These are phyloP conservation scores for Terana coerulea DNA, from an alignment of 768 basidiomycete genomes.

Conservation along the genomic window DNA sequence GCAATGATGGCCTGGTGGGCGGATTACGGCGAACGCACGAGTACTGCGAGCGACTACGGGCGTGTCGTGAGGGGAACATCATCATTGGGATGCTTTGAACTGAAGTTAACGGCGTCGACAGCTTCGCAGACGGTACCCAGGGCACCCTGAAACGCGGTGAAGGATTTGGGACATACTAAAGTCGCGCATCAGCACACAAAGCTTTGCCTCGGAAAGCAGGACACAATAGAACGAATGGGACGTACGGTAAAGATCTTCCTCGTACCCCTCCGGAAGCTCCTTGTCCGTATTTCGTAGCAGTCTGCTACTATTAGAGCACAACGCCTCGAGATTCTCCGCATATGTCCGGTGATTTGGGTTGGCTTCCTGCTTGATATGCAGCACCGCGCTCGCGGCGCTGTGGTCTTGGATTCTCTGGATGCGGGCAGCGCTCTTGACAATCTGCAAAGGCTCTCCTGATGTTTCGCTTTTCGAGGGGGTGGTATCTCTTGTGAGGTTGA, in stretches of 20 bases:
- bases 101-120: slow-evolving; percentile 60
- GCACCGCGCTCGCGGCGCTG: slow-evolving; percentile 62
- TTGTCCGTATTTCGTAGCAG: slow-evolving; percentile 56
- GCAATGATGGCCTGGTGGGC: slow-evolving; percentile 94
- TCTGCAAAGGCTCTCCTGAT: slow-evolving; percentile 31
- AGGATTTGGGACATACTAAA: slow-evolving; percentile 70
- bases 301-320: slow-evolving; percentile 54
- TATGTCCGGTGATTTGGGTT: slow-evolving; percentile 40
- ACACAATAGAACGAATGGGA: slow-evolving; percentile 3
- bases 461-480: background rate
- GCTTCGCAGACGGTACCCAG: slow-evolving; percentile 85
- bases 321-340: slow-evolving; percentile 46
- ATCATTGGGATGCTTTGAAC: slow-evolving; percentile 1
- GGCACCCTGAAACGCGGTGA: slow-evolving; percentile 77
- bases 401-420: slow-evolving; percentile 48
- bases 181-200: background rate
- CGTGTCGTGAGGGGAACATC: background rate
- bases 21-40: slow-evolving; percentile 73
- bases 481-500: background rate
- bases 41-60: slow-evolving; percentile 4
- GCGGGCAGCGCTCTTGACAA: slow-evolving; percentile 51
- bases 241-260: slow-evolving; percentile 82
- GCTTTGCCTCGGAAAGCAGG: background rate
- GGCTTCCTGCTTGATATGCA: slow-evolving; percentile 40
- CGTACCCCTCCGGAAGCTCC: slow-evolving; percentile 73